Evolutionary conservation across 2,329 filamentous ascomycete species (phyloP), one percentile per base, ranked within the genome.

Genomic region (Cladosporium oxysporum): DNA sequence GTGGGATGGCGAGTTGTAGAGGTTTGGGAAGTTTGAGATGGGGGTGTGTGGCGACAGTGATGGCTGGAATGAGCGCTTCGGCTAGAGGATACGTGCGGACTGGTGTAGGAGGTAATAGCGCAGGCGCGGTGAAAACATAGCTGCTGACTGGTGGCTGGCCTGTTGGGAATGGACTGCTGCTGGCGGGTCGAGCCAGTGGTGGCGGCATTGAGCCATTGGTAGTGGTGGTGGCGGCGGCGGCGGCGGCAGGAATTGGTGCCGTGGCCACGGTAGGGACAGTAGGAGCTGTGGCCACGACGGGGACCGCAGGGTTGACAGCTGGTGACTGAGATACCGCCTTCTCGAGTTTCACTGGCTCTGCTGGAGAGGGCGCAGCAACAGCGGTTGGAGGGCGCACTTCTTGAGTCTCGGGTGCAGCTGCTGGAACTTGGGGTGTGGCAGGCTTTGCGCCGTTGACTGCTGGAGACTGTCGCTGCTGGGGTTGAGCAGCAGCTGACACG

Each of bases 31-130:
- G 77, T 59, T 86, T 85, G 50, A 92, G 81, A 12, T 83, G 84
- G 0, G 90, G 88, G 73, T 94, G 90, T 16, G 89, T 89, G 65
- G 85, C 83, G 18, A 93, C 80, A 47, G 84, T 86, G 28, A 94
- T 80, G 62, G 85, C 87, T 5, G 85, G 85, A 59, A 94, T 85
- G 52, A 94, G 82, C 29, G 90, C 88, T 76, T 91, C 84, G 41
- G 83, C 77, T 53, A 82, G 71, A 69, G 74, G 70, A 57, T 76
- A 77, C 7, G 69, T 63, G 21, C 73, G 72, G 23, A 71, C 62
- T 10, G 70, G 70, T 29, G 68, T 68, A 29, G 67, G 71, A 23
- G 75, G 73, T 31, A 84, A 79, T 52, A 81, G 75, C 58, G 77
- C 76, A 12, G 72, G 72, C 11, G 73, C 72, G 4, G 73, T 73